Percentiles rank a stretch among this genome's conserved stretches.
Evolutionary conservation across 164 flowering plant species (phyloP).

Genomic region (Chloranthus sessilifolius): DNA sequence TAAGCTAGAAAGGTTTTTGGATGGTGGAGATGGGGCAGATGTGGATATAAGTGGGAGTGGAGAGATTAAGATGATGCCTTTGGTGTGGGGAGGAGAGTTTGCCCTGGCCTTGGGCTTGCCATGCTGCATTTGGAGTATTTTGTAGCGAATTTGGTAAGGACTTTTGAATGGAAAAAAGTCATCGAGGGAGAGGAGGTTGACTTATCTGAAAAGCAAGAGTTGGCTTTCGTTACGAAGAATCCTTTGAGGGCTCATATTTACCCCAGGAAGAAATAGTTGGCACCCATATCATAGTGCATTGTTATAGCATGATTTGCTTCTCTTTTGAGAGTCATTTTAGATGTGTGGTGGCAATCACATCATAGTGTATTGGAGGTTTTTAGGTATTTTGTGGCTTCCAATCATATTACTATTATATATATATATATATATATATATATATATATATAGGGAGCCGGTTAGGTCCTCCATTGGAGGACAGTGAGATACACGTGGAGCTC

Average conservation of each 20-base stretch:
- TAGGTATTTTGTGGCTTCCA: too few species aligned
- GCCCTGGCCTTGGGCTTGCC: slow-evolving; percentile 18
- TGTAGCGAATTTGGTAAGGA: slow-evolving; percentile 27
- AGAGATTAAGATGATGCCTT: slow-evolving; percentile 53
- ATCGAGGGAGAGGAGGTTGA: slow-evolving; percentile 30
- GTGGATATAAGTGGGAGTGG: slow-evolving; percentile 28
- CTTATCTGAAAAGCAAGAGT: slow-evolving; percentile 35
- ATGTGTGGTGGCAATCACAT: too few species aligned
- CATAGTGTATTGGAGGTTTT: too few species aligned
- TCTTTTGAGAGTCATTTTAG: too few species aligned
- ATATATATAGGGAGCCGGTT: too few species aligned
- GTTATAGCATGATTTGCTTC: too few species aligned
- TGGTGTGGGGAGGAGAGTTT: slow-evolving; percentile 32
- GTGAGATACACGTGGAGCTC: too few species aligned
- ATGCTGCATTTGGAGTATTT: slow-evolving; percentile 22
- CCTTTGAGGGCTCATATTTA: slow-evolving; percentile 25
- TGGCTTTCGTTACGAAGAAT: slow-evolving; percentile 35
- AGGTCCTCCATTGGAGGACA: too few species aligned
- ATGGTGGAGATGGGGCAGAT: slow-evolving; percentile 8
- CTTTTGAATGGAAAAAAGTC: slow-evolving; percentile 37
- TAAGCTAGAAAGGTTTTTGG: slow-evolving; percentile 39
- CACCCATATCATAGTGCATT: too few species aligned
- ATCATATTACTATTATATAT: too few species aligned
- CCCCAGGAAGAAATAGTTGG: slow-evolving; percentile 8
- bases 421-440: too few species aligned